Conservation (phyloP, 495 filamentous ascomycete genomes). For the Neurospora sp. region DNA sequence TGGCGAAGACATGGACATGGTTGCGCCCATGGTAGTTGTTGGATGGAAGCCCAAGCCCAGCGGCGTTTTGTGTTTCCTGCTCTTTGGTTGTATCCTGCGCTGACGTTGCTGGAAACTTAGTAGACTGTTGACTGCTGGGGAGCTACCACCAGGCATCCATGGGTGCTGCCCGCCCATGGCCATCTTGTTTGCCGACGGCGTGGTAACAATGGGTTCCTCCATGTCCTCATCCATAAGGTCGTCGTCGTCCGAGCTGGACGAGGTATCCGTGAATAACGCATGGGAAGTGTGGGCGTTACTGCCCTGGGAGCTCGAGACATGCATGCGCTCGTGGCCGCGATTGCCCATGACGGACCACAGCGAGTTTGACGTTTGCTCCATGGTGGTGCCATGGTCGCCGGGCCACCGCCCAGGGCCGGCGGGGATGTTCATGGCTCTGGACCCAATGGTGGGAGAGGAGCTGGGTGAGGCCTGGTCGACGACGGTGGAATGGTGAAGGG, state of each 20-base stretch:
- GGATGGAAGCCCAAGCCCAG: constrained; percentile 30
- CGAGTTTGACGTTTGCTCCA: constrained; percentile 29
- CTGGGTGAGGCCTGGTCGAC: constrained; percentile 87
- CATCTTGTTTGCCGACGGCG: constrained; percentile 51
- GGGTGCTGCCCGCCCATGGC: constrained; percentile 35
- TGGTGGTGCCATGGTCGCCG: constrained; percentile 22
- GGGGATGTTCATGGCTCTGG: constrained; percentile 72
- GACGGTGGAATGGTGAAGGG: constrained; percentile 89
- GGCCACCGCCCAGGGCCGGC: constrained; percentile 16
- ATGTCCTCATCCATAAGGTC: constrained; percentile 74
- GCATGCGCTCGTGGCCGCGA: constrained; percentile 49
- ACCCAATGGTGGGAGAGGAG: constrained; percentile 77
- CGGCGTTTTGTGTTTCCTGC: constrained; percentile 23
- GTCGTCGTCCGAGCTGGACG: constrained; percentile 64
- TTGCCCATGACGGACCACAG: constrained; percentile 40
- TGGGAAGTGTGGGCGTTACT: constrained; percentile 57
- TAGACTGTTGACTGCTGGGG: constrained; percentile 59
- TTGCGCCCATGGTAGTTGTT: constrained; percentile 9
- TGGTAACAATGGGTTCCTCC: constrained; percentile 65
- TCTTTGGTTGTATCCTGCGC: constrained; percentile 47
- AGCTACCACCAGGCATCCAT: constrained; percentile 41
- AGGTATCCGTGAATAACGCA: constrained; percentile 60
- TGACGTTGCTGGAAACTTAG: constrained; percentile 71
- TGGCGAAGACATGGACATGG: constrained; percentile 35
- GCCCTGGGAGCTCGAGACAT: constrained; percentile 75